Evolutionary conservation across 768 basidiomycete species (phyloP).

Genomic region (Mrakia hoshinonis): DNA sequence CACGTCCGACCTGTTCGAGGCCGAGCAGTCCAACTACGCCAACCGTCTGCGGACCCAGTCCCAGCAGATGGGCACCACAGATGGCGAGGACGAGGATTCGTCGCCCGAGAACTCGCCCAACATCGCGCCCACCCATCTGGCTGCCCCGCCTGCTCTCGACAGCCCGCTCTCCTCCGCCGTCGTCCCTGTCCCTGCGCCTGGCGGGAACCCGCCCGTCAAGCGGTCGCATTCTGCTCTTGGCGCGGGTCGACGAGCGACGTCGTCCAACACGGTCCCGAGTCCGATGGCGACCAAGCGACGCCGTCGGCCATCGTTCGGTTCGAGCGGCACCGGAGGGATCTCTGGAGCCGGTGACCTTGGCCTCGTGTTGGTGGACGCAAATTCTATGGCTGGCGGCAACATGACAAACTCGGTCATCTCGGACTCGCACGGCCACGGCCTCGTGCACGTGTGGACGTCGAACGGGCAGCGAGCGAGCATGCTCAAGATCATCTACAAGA

Average conservation of each 20-base stretch:
- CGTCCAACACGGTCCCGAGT: conserved; percentile 7
- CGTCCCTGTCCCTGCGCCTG: background rate
- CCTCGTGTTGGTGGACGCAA: conserved; percentile 46
- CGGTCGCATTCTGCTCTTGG: background rate
- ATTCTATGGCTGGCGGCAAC: conserved; percentile 41
- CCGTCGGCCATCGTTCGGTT: conserved; percentile 3
- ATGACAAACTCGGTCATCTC: conserved; percentile 15
- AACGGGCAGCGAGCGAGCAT: conserved; percentile 73
- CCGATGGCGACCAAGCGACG: background rate
- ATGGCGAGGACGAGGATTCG: conserved; percentile 26
- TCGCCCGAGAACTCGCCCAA: conserved; percentile 26
- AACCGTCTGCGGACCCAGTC: conserved; percentile 17
- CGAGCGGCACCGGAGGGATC: background rate
- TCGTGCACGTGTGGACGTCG: conserved; percentile 60
- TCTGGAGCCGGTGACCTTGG: conserved; percentile 22
- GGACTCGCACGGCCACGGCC: conserved; percentile 40
- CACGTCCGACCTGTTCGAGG: conserved; percentile 29
- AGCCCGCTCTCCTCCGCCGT: background rate
- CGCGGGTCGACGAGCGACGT: background rate
- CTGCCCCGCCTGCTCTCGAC: background rate
- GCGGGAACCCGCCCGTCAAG: background rate
- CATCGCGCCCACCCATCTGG: background rate
- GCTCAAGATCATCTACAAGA: conserved; percentile 75
- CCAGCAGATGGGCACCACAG: background rate
- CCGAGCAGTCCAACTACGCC: conserved; percentile 26